Percentiles rank a stretch among this genome's conserved stretches.
Conservation (phyloP, 2,329 filamentous ascomycete species). For the Exserohilum rostratum region DNA sequence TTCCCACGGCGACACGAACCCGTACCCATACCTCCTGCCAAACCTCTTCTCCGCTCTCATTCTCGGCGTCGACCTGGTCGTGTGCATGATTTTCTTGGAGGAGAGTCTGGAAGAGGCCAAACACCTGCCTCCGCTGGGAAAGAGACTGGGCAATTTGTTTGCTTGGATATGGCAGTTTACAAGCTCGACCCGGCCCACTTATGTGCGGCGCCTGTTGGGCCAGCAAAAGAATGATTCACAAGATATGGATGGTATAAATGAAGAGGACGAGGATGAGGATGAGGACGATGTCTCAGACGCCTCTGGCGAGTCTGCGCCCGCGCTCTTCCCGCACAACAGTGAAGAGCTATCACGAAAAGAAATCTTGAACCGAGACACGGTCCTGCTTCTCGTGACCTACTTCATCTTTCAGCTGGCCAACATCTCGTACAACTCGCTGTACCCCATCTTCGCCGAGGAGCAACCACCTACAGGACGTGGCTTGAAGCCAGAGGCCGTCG, state of each 20-base stretch:
- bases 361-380: conserved; percentile 78
- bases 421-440: conserved; percentile 93
- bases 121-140: conserved; percentile 64
- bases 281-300: conserved; percentile 53
- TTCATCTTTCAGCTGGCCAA: conserved; percentile 93
- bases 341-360: conserved; percentile 59
- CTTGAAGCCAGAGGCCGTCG: conserved; percentile 79
- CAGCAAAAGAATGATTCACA: conserved; percentile 36
- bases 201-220: conserved; percentile 54
- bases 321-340: conserved; percentile 52
- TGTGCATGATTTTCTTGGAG: conserved; percentile 81
- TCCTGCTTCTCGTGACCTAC: conserved; percentile 83
- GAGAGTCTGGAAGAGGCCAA: conserved; percentile 78
- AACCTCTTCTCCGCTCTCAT: conserved; percentile 80
- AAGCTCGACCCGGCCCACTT: conserved; percentile 63
- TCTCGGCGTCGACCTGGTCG: conserved; percentile 71
- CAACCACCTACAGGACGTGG: conserved; percentile 76
- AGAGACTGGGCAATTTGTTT: conserved; percentile 66
- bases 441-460: conserved; percentile 87
- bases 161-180: conserved; percentile 74
- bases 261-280: conserved; percentile 44
- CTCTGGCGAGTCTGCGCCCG: conserved; percentile 38
- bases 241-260: conserved; percentile 43
- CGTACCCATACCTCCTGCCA: conserved; percentile 82
- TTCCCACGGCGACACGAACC: conserved; percentile 56